Base-by-base conservation (phyloP, 306 rosid genomes). In the Sindora glabra region DNA sequence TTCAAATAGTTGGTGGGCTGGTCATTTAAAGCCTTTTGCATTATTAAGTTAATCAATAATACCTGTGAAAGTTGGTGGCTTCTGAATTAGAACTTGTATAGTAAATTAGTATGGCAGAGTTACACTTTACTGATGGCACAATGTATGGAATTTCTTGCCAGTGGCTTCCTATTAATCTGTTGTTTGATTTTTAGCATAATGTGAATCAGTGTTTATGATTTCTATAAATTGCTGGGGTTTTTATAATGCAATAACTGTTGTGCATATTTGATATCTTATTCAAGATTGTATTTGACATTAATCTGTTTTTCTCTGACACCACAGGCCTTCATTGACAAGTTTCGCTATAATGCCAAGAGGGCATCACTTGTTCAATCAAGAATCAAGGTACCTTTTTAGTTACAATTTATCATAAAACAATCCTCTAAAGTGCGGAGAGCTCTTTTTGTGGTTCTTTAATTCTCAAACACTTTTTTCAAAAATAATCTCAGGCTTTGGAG, bases 361-460 rank as follows among this genome's bases (percentile, higher is more conserved):
- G 97, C 99, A 11, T 85, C 99, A 21, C 99, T 92, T 62, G 99
- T 92, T 72, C 99, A 92, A 71, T 92, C 99, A 32, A 92, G 99
- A 85, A 92, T 92, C 81, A 92, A 92, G 96, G 99, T 92, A 75
- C 63, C 56, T 51, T 42, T 19, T 67, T 50, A n/a, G 27, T 24
- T 18, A 44, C 62, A 19, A 44, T 15, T 49, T 64, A n/a, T n/a
- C n/a, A n/a, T n/a, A n/a, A n/a, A n/a, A n/a, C n/a, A n/a, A n/a
- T n/a, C n/a, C n/a, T n/a, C n/a, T n/a, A n/a, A n/a, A n/a, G n/a
- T n/a, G n/a, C n/a, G n/a, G n/a, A n/a, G n/a, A n/a, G n/a, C n/a
- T n/a, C n/a, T n/a, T n/a, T n/a, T n/a, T n/a, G n/a, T n/a, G n/a
- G n/a, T n/a, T n/a, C n/a, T n/a, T n/a, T n/a, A n/a, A n/a, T n/a